Conservation (phyloP, 441 rosid species). For the Erysimum cheiri region DNA sequence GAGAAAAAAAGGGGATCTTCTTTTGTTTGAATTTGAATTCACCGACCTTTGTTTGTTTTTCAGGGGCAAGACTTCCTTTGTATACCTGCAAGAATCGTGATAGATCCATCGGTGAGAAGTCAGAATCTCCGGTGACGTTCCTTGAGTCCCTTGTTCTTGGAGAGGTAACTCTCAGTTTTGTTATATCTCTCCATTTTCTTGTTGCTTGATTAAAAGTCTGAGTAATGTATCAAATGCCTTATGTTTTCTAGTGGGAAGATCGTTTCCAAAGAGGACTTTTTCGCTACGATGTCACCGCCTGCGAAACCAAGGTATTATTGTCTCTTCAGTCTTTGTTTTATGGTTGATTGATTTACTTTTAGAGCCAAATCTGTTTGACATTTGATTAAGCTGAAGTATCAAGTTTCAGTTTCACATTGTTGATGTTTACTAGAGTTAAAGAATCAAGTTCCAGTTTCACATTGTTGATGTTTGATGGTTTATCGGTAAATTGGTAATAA, state of each 20-base stretch:
- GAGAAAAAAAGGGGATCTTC: too few species aligned
- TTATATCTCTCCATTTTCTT: too few species aligned
- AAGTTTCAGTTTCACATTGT: constrained; percentile 1
- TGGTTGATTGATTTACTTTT: constrained; percentile 1
- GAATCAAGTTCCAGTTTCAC: neutral
- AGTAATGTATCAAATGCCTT: constrained; percentile 16
- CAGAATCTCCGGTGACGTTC: constrained; percentile 62
- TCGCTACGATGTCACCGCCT: constrained; percentile 94
- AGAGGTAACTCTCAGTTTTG: constrained; percentile 55
- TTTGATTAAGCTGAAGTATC: neutral
- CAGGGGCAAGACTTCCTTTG: constrained; percentile 79
- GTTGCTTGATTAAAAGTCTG: neutral
- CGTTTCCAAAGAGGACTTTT: constrained; percentile 87
- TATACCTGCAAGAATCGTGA: constrained; percentile 69
- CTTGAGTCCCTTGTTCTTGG: constrained; percentile 82
- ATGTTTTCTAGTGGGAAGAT: constrained; percentile 82
- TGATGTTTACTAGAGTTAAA: constrained; percentile 6
- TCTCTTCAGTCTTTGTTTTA: neutral
- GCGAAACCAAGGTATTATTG: constrained; percentile 80
- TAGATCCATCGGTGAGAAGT: constrained; percentile 42
- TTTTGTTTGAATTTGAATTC: neutral
- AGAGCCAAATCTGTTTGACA: neutral
- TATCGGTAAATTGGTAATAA: neutral
- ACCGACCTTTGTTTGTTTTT: neutral
- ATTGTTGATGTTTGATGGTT: neutral